These are phyloP conservation scores for Chloranthus sessilifolius DNA, from an alignment of 164 flowering plant species.

Conservation along the genomic window DNA sequence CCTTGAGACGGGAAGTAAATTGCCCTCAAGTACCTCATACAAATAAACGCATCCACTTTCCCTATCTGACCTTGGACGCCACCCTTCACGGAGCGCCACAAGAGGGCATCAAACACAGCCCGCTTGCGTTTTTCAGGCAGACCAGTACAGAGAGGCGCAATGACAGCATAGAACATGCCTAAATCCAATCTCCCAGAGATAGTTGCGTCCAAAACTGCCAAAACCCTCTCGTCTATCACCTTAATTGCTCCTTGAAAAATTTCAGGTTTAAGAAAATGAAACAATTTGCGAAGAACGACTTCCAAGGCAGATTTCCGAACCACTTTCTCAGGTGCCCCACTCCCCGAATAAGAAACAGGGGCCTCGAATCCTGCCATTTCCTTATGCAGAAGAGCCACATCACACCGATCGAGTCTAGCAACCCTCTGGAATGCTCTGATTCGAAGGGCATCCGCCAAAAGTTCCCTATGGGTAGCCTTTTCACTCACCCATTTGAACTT, in stretches of 20 bases:
- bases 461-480: constrained; percentile 4
- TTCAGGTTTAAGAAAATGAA: constrained; percentile 15
- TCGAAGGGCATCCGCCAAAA: constrained; percentile 6
- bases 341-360: constrained; percentile 4
- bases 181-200: constrained; percentile 16
- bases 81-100: constrained; percentile 14
- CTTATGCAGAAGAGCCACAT: constrained; percentile 8
- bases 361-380: constrained; percentile 10
- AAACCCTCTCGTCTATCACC: constrained; percentile 13
- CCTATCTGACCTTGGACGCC: constrained; percentile 8
- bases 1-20: constrained; percentile 10
- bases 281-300: constrained; percentile 12
- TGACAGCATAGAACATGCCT: constrained; percentile 19
- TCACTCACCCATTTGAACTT: constrained; percentile 10
- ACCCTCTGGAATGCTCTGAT: constrained; percentile 16
- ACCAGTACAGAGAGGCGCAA: constrained; percentile 15
- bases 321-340: constrained; percentile 5
- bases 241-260: constrained; percentile 16
- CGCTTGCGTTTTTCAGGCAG: constrained; percentile 12
- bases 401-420: constrained; percentile 8
- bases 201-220: constrained; percentile 13
- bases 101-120: constrained; percentile 13
- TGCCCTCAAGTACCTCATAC: constrained; percentile 11
- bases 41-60: constrained; percentile 6
- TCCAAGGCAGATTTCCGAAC: constrained; percentile 15